A percentile compares a stretch with the other conserved stretches of the same genome.
Evolutionary conservation across 2,329 filamentous ascomycete species (phyloP).

Genomic region (Pseudocercospora musae): DNA sequence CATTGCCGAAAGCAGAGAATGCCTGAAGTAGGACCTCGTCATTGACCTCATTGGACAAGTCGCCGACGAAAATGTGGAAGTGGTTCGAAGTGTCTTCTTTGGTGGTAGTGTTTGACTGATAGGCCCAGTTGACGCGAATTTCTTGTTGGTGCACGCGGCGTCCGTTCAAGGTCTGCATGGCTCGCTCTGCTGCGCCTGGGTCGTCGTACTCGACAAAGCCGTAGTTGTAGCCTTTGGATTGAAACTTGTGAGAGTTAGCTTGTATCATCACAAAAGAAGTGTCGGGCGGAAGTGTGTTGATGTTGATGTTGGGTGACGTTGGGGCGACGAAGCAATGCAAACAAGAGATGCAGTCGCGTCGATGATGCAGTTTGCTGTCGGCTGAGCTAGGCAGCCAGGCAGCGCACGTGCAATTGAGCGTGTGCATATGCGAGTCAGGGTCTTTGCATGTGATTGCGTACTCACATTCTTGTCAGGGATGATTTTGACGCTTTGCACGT

Average conservation of each 20-base stretch:
- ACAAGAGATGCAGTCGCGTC: conserved; percentile 19
- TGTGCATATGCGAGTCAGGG: not conserved
- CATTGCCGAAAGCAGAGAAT: conserved; percentile 91
- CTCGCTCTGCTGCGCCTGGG: conserved; percentile 89
- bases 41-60: conserved; percentile 97
- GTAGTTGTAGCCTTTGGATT: conserved; percentile 98
- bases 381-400: conserved; percentile 9
- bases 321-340: not conserved
- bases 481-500: conserved; percentile 98
- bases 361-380: conserved; percentile 4
- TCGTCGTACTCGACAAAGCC: conserved; percentile 99
- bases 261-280: not conserved
- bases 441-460: conserved; percentile 31
- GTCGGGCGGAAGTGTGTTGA: not conserved
- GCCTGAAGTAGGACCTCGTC: conserved; percentile 91
- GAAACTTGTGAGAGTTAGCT: conserved; percentile 38
- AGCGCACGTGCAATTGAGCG: conserved; percentile 6
- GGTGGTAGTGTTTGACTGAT: conserved; percentile 88
- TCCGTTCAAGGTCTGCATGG: conserved; percentile 95
- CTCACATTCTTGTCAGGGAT: conserved; percentile 99
- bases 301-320: not conserved
- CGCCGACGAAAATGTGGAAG: conserved; percentile 98
- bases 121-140: conserved; percentile 99
- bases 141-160: conserved; percentile 95
- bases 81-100: conserved; percentile 98